Base-by-base conservation (phyloP, 441 rosid genomes). In the Capsella rubella region DNA sequence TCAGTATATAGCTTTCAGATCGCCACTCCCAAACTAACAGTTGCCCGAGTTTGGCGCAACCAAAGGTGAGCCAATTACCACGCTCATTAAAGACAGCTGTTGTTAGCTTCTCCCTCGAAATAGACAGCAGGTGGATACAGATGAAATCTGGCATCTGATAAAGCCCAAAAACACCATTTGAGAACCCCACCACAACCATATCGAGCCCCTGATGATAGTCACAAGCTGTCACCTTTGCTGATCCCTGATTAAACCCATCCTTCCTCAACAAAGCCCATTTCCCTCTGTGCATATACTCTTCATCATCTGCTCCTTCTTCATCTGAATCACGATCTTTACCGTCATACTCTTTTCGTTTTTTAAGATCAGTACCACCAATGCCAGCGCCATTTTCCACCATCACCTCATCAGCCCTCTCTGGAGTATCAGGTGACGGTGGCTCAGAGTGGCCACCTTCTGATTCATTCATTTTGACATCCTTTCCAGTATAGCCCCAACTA, bases 11-110 rank as follows among this genome's bases (percentile, higher is more conserved):
- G 83, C 94, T 95, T 77, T 95, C 99, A 0, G 97, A 89, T 66
- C 89, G 82, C 98, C 99, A 95, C 68, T 95, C 99, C 99, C 99
- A 95, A 39, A 92, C 97, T 51, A 92, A 91, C 76, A 92, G 79
- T 77, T 95, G 99, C 72, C 99, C 97, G 14, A 93, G 85, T 78
- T 87, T 91, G 12, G 99, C 95, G 67, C 97, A 91, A 15, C 99
- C 99, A 64, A 95, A 91, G 11, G 90, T 86, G 87, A 95, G 80
- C 98, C 99, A 95, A 74, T 93, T 95, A 58, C 99, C 99, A 68
- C 87, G 84, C 71, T 83, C 91, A 84, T 95, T 95, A 66, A 95
- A 93, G 14, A 84, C 85, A 9, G 97, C 97, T 59, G 94, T 82
- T 5, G 99, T 95, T 29, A 95, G 85, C 86, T 90, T 93, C 84